phyloP scores from a whole-genome alignment of 495 filamentous ascomycete species.

The Monascus purpureus region DNA sequence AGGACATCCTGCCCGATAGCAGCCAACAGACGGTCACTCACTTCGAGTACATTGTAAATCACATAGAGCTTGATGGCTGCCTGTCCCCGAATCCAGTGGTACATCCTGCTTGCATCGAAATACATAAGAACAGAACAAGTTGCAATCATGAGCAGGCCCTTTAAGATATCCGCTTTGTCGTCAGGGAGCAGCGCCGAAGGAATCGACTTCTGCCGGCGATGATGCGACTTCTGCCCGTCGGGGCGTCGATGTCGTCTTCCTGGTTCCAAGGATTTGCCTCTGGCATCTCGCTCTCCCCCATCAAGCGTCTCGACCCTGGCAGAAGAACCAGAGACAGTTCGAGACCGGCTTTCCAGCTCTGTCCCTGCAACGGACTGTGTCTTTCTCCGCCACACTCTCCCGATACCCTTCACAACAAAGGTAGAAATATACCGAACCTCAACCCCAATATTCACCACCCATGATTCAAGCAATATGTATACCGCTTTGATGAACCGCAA shows the following conservation, averaged over 20 bases:
- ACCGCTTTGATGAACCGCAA: constrained; percentile 78
- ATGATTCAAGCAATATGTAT: constrained; percentile 60
- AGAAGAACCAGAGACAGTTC: constrained; percentile 7
- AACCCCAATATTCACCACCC: constrained; percentile 45
- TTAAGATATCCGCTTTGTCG: constrained; percentile 91
- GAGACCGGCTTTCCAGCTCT: constrained; percentile 14
- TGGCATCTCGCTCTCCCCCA: constrained; percentile 13
- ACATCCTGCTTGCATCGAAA: constrained; percentile 94
- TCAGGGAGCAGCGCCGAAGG: constrained; percentile 72
- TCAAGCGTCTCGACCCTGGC: constrained; percentile 1
- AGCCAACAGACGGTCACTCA: constrained; percentile 71
- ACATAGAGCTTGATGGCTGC: constrained; percentile 97
- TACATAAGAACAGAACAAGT: constrained; percentile 79
- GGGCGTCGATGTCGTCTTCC: constrained; percentile 18
- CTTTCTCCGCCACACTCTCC: constrained; percentile 57
- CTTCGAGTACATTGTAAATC: constrained; percentile 93
- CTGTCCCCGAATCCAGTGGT: constrained; percentile 92
- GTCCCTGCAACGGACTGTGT: constrained; percentile 11
- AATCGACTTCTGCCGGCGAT: constrained; percentile 66
- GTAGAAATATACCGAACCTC: constrained; percentile 53
- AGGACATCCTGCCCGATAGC: constrained; percentile 92
- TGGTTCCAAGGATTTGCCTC: constrained; percentile 8
- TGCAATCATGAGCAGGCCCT: constrained; percentile 69
- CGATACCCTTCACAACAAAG: constrained; percentile 62
- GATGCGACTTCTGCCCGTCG: constrained; percentile 31